Evolutionary conservation across 192 early-diverging fungal species (phyloP).

Genomic region (Neocallimastix lanati): DNA sequence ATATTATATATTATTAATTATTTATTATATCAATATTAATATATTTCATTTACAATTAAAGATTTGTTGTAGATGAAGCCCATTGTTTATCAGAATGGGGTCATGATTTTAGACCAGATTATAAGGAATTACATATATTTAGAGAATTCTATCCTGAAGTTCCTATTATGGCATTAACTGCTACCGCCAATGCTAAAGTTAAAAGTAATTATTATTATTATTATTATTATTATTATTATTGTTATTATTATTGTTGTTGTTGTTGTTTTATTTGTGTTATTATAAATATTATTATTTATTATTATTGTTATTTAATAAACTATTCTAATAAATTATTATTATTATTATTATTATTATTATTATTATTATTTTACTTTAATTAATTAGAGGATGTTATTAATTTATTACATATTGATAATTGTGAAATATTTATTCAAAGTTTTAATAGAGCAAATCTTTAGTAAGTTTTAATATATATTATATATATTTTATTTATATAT

Average conservation of each 20-base stretch:
- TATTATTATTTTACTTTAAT: background rate
- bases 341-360: too few species aligned
- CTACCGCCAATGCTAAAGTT: constrained; percentile 82
- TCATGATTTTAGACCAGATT: constrained; percentile 91
- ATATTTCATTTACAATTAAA: constrained; percentile 7
- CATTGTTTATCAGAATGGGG: constrained; percentile 96
- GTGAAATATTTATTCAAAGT: constrained; percentile 53
- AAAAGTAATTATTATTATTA: too few species aligned
- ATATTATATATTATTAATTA: too few species aligned
- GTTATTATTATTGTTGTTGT: too few species aligned
- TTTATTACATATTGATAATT: constrained; percentile 51
- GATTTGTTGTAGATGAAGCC: constrained; percentile 89
- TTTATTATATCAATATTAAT: too few species aligned
- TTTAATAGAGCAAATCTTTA: constrained; percentile 75
- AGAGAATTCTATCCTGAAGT: constrained; percentile 39
- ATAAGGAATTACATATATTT: constrained; percentile 32
- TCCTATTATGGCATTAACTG: constrained; percentile 86
- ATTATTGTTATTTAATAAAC: too few species aligned
- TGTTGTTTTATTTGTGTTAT: too few species aligned
- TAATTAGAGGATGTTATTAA: constrained; percentile 50
- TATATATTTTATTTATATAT: too few species aligned
- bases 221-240: too few species aligned
- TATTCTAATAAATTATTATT: too few species aligned
- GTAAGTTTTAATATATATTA: constrained; percentile 13
- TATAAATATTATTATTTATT: too few species aligned